Conservation (phyloP, 2,329 filamentous ascomycete genomes). For the Botrytis medusae region DNA sequence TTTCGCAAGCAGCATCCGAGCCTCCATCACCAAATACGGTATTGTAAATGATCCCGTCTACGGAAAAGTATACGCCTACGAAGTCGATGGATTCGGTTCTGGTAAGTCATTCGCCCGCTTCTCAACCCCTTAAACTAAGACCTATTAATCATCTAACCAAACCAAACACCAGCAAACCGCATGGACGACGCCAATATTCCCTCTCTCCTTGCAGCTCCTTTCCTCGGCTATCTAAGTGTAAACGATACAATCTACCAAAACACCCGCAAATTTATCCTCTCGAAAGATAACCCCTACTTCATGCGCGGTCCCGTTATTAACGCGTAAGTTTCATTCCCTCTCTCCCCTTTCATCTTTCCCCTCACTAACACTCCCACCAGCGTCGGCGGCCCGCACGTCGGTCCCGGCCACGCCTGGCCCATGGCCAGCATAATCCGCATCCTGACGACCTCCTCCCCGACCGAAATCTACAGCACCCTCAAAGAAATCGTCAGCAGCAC, state of each 20-base stretch:
- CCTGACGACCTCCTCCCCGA: slow-evolving; percentile 44
- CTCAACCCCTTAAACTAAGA: no score
- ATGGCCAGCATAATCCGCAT: slow-evolving; percentile 56
- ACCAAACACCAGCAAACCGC: slow-evolving; percentile 45
- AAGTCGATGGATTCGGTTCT: slow-evolving; percentile 70
- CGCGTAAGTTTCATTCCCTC: slow-evolving; percentile 44
- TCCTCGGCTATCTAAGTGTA: slow-evolving; percentile 58
- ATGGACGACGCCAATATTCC: slow-evolving; percentile 76
- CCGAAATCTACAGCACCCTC: slow-evolving; percentile 38
- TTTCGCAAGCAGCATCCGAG: slow-evolving; percentile 62
- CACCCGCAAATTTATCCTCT: slow-evolving; percentile 76
- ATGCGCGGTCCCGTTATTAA: slow-evolving; percentile 54
- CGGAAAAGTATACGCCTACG: slow-evolving; percentile 72
- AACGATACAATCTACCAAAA: slow-evolving; percentile 71
- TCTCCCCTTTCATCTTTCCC: slow-evolving; percentile 50
- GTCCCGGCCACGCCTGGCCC: slow-evolving; percentile 55
- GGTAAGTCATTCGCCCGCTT: slow-evolving; percentile 39
- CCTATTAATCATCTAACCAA: slow-evolving; percentile 31
- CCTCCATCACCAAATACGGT: slow-evolving; percentile 69
- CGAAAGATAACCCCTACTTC: slow-evolving; percentile 76
- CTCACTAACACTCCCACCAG: slow-evolving; percentile 29
- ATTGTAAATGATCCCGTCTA: slow-evolving; percentile 63
- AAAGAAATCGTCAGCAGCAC: slow-evolving; percentile 35
- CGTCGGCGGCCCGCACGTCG: slow-evolving; percentile 72
- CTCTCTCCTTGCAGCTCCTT: slow-evolving; percentile 62